Evolutionary conservation across 495 filamentous ascomycete genomes (phyloP), one percentile per base, ranked within the genome.

Genomic region (Beverwykella pulmonaria): DNA sequence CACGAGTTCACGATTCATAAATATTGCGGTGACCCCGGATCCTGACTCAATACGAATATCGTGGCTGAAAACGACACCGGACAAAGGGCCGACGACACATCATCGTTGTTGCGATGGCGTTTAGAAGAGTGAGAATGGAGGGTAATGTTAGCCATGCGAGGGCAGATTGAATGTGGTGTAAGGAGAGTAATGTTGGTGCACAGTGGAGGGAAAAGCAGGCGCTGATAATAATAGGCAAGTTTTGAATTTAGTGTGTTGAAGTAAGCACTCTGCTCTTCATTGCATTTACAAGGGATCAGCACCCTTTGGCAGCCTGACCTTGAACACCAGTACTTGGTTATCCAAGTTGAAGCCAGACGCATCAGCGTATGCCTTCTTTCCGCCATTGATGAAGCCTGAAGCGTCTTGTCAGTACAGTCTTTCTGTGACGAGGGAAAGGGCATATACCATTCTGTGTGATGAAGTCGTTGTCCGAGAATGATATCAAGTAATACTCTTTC

Each of bases 401-500:
- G 8, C 19, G 29, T 36, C 10, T 15, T 48, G 15, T 19, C 9
- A 61, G 48, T 30, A 49, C 9, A 53, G 49, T 60, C 65, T 46
- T 36, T 54, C 2, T 10, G 23, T 6, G 9, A 54, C 12, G 19
- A 26, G 32, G 30, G 2, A 36, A 20, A 1, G 19, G 53, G 23
- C 0, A 73, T 79, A 63, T 71, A 86, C 88, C 90, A 77, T 92
- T 80, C 74, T 92, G 86, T 3, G 90, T 92, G 50, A 92, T 87
- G 67, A 92, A 92, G 74, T 93, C 90, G 75, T 94, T 92, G 69
- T 93, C 90, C 66, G 82, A 87, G 30, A 90, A 73, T 30, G 82
- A 84, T 66, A 92, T 83, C 58, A 92, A 74, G 74, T 84, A 92
- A 70, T 83, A 92, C 77, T 91, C 88, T 39, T 83, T 80, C 4